Evolutionary conservation across 352 stramenopile species (phyloP), one percentile per base, ranked within the genome.

Genomic region (Blastocystis sp.): DNA sequence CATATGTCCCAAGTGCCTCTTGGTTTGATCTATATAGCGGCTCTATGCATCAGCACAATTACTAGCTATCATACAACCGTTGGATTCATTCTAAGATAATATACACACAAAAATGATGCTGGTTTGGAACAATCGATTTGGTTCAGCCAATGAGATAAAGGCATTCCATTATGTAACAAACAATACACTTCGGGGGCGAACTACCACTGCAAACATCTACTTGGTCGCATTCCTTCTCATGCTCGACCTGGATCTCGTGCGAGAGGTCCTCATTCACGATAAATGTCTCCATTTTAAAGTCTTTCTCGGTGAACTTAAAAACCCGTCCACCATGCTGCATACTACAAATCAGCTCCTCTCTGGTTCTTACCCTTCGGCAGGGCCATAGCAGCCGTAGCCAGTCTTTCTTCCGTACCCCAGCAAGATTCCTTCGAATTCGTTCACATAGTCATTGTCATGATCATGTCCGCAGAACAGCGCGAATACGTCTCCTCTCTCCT

Each of bases 321-420:
- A 84, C 0, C 53, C 73, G 45, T 3, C 73, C 73, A 41, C 73
- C 73, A 34, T 47, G 73, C 50, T 84, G 73, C 73, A 84, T 84
- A 69, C 73, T 84, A 84, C 73, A 4, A 6, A 13, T 84, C 13
- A 66, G 26, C 34, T 13, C 11, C 4, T 26, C 39, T 8, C 47
- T 23, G 5, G 34, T 5, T 6, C 18, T 41, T 59, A 88, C 77
- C 77, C 77, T 34, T 55, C 37, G 2, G 77, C 41, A 77, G 77
- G 77, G 47, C 77, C 77, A 34, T 88, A 88, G 66, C 77, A 88
- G 20, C 77, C 77, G 55, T 79, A 76, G 3, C 77, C 77, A 8
- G 77, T 88, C 50, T 88, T 88, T 26, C 77, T 59, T 61, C 77
- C 77, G 29, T 88, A 79, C 0, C 62, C 66, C 9, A 88, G 66